phyloP scores from a whole-genome alignment of 1,139 yeast genomes.

The Entelexis paramagnoliae region DNA sequence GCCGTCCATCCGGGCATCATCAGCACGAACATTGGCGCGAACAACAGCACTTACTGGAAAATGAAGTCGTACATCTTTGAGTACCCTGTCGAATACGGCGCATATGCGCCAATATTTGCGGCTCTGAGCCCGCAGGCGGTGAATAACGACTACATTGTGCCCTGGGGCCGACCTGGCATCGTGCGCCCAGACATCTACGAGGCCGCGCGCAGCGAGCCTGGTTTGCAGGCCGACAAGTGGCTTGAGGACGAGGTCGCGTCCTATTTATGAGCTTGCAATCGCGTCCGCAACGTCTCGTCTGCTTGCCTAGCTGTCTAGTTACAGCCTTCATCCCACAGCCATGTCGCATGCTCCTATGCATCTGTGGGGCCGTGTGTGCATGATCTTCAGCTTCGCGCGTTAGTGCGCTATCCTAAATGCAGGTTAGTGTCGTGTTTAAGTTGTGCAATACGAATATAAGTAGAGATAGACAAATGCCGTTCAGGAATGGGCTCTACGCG shows the following conservation, averaged over 20 bases:
- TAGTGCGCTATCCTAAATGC: too few species aligned
- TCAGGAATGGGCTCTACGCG: too few species aligned
- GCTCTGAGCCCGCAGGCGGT: conserved; percentile 37
- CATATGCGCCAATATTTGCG: conserved; percentile 38
- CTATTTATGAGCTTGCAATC: too few species aligned
- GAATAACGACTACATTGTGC: conserved; percentile 30
- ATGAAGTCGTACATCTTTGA: conserved; percentile 26
- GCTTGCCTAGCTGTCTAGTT: too few species aligned
- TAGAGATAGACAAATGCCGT: too few species aligned
- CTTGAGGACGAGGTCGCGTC: conserved; percentile 9
- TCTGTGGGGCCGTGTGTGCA: too few species aligned
- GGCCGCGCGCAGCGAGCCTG: conserved; percentile 30
- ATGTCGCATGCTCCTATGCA: too few species aligned
- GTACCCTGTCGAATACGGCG: conserved; percentile 33
- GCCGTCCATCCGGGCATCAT: conserved; percentile 42
- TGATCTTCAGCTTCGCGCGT: too few species aligned
- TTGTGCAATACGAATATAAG: too few species aligned
- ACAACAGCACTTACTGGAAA: conserved; percentile 16
- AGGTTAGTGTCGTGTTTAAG: too few species aligned
- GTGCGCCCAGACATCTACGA: conserved; percentile 30
- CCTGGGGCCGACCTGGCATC: conserved; percentile 32
- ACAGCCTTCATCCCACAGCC: too few species aligned
- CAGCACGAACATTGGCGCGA: conserved; percentile 34
- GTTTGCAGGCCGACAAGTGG: conserved; percentile 30
- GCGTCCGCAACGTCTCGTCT: too few species aligned